Evolutionary conservation across 2,329 filamentous ascomycete species (phyloP).

Genomic region (Monosporascus sp.): DNA sequence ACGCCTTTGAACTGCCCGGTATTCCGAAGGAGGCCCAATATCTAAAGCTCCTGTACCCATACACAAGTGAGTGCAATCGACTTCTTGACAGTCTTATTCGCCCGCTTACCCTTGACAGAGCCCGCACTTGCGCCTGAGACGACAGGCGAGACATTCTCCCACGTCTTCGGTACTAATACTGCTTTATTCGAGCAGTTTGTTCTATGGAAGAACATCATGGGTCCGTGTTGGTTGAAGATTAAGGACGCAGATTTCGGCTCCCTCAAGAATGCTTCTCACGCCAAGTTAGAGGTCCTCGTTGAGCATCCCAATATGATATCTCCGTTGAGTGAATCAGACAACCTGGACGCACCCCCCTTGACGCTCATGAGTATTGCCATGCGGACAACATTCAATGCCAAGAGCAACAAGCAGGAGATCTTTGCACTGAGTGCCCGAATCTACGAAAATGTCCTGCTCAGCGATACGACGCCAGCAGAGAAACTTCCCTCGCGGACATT

Average conservation of each 20-base stretch:
- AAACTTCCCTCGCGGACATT: conserved; percentile 86
- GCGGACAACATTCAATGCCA: conserved; percentile 81
- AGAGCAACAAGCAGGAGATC: conserved; percentile 95
- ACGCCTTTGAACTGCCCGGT: conserved; percentile 85
- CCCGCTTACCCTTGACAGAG: conserved; percentile 37
- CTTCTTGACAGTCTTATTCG: background rate
- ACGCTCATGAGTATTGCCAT: conserved; percentile 95
- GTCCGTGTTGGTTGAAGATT: conserved; percentile 94
- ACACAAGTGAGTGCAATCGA: conserved; percentile 55
- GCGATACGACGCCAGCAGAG: conserved; percentile 82
- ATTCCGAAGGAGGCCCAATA: conserved; percentile 89
- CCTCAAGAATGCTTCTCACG: conserved; percentile 91
- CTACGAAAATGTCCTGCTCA: conserved; percentile 84
- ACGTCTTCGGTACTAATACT: conserved; percentile 90
- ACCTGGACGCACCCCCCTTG: conserved; percentile 75
- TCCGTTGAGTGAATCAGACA: conserved; percentile 70
- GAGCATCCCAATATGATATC: conserved; percentile 72
- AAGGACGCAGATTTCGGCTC: conserved; percentile 76
- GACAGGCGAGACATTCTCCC: conserved; percentile 84
- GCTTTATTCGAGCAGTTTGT: conserved; percentile 97
- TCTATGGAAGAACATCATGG: conserved; percentile 98
- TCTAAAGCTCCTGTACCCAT: conserved; percentile 92
- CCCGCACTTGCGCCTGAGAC: conserved; percentile 64
- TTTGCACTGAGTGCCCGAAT: conserved; percentile 85
- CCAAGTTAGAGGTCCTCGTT: conserved; percentile 86